phyloP scores from a whole-genome alignment of 805 yeast species.

The Metahyphopichia silvanorum region DNA sequence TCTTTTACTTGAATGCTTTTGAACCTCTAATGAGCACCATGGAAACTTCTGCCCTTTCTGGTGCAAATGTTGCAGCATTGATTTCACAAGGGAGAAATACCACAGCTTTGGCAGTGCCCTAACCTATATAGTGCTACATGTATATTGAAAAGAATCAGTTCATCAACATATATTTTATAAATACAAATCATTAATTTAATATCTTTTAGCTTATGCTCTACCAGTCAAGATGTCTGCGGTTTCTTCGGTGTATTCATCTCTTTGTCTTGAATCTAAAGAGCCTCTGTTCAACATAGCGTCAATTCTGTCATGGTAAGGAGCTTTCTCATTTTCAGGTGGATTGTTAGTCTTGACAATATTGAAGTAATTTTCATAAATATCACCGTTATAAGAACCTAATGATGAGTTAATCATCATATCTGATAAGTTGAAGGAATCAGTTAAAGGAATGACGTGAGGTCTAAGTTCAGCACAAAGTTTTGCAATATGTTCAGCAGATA shows the following conservation, averaged over 20 bases:
- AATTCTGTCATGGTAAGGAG: constrained; percentile 37
- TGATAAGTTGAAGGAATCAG: constrained; percentile 43
- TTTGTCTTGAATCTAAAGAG: constrained; percentile 32
- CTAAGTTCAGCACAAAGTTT: constrained; percentile 33
- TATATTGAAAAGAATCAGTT: neutral
- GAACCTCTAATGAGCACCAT: constrained; percentile 48
- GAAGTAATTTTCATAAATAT: constrained; percentile 43
- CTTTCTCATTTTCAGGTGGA: constrained; percentile 31
- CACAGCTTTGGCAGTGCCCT: neutral
- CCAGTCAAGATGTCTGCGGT: constrained; percentile 29
- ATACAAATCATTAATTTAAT: neutral
- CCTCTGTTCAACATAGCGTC: constrained; percentile 41
- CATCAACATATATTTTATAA: neutral
- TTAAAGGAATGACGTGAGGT: constrained; percentile 38
- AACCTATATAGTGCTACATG: neutral
- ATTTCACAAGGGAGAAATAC: constrained; percentile 23
- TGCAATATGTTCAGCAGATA: constrained; percentile 25
- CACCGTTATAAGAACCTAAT: constrained; percentile 41
- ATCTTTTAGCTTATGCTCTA: neutral
- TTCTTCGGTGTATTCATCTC: constrained; percentile 34
- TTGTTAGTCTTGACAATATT: constrained; percentile 30
- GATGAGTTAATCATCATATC: constrained; percentile 42
- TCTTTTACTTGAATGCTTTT: constrained; percentile 45
- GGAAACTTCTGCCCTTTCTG: constrained; percentile 50
- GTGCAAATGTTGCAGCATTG: constrained; percentile 47